A percentile compares a stretch with the other conserved stretches of the same genome.
Evolutionary conservation across 2,329 filamentous ascomycete genomes (phyloP).

Genomic region (Pseudomassariella vexata): DNA sequence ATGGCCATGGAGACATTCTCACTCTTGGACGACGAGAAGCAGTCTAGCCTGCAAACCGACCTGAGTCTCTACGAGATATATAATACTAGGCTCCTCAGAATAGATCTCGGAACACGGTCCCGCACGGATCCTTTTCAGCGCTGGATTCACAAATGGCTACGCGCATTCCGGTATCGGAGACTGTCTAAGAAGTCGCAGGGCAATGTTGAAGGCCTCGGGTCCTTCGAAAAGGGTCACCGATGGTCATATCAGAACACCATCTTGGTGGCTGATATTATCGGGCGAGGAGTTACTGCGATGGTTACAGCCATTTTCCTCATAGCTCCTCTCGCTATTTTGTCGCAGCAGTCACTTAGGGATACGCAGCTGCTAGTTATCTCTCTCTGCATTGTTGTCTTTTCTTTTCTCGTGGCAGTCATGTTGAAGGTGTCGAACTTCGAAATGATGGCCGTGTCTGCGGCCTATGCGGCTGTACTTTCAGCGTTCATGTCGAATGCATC

Average conservation of each 20-base stretch:
- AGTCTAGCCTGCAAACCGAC: slow-evolving; percentile 14
- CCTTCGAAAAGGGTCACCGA: not conserved
- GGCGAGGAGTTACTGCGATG: not conserved
- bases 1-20: slow-evolving; percentile 20
- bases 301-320: slow-evolving; percentile 1
- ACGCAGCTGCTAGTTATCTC: slow-evolving; percentile 8
- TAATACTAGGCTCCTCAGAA: slow-evolving; percentile 26
- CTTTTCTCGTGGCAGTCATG: slow-evolving; percentile 10
- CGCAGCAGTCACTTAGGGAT: not conserved
- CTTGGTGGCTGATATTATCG: slow-evolving; percentile 3
- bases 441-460: slow-evolving; percentile 16
- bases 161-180: slow-evolving; percentile 9
- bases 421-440: slow-evolving; percentile 16
- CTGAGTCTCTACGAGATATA: slow-evolving; percentile 23
- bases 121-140: slow-evolving; percentile 13
- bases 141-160: slow-evolving; percentile 11
- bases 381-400: slow-evolving; percentile 13
- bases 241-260: slow-evolving; percentile 9
- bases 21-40: slow-evolving; percentile 11
- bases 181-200: slow-evolving; percentile 6
- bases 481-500: slow-evolving; percentile 15
- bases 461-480: slow-evolving; percentile 18
- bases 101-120: slow-evolving; percentile 19
- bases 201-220: not conserved
- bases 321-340: slow-evolving; percentile 2